These are phyloP conservation scores for Pseudogymnoascus pannorum DNA, from an alignment of 2,329 filamentous ascomycete species.

Conservation along the genomic window DNA sequence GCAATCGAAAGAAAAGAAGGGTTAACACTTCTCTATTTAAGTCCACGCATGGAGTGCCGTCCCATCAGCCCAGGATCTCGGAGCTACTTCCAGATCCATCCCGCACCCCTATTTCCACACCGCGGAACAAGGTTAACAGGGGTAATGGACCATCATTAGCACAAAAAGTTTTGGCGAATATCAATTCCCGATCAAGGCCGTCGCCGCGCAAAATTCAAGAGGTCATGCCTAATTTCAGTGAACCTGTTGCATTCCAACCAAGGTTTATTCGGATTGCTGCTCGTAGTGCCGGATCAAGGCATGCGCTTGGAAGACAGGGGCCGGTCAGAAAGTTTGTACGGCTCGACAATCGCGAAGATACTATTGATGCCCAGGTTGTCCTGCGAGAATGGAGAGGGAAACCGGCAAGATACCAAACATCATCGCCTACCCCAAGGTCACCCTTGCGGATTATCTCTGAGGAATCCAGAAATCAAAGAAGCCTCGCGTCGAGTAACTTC, in stretches of 20 bases:
- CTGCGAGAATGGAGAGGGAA: constrained; percentile 49
- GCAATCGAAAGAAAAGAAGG: constrained; percentile 19
- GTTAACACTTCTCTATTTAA: constrained; percentile 12
- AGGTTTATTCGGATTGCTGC: constrained; percentile 55
- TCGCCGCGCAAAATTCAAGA: background rate
- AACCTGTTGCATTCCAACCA: constrained; percentile 32
- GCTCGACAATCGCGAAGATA: constrained; percentile 53
- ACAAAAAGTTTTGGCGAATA: background rate
- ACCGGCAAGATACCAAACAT: constrained; percentile 35
- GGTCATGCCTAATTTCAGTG: constrained; percentile 7
- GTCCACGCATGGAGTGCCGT: background rate
- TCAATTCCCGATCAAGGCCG: background rate
- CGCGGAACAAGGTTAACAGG: background rate
- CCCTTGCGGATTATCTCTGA: background rate
- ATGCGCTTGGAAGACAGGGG: constrained; percentile 46
- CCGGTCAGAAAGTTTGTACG: constrained; percentile 50
- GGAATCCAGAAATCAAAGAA: constrained; percentile 15
- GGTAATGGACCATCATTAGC: background rate
- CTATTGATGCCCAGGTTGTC: constrained; percentile 47
- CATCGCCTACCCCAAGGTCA: background rate
- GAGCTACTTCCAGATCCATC: constrained; percentile 18
- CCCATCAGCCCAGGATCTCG: constrained; percentile 24
- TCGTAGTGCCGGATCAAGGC: constrained; percentile 43
- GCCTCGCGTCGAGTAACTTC: background rate
- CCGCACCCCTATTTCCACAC: background rate